Conservation (phyloP, 148 eudicot species). For the Spergularia bocconei region DNA sequence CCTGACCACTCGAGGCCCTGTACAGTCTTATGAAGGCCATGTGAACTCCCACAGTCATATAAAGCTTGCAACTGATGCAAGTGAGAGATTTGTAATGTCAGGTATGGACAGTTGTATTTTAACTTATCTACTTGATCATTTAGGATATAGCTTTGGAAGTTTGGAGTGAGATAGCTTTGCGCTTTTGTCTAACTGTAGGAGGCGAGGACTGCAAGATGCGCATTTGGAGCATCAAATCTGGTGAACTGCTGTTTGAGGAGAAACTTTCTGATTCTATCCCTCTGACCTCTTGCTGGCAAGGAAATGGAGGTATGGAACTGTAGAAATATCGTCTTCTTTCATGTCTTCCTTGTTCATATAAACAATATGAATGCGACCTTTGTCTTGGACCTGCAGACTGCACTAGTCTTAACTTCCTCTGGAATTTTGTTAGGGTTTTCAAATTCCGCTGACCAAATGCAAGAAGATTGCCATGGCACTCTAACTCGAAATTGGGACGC, state of each 20-base stretch:
- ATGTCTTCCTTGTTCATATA: background rate
- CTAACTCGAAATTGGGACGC: constrained; percentile 41
- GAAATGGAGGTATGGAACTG: constrained; percentile 35
- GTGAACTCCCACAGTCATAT: constrained; percentile 75
- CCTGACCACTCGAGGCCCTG: constrained; percentile 61
- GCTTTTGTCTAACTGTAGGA: constrained; percentile 33
- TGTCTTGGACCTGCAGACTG: background rate
- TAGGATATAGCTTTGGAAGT: background rate
- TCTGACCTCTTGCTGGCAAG: constrained; percentile 60
- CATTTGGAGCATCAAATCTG: constrained; percentile 77
- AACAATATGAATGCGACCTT: background rate
- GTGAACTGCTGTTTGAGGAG: constrained; percentile 66
- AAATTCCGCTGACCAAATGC: constrained; percentile 2
- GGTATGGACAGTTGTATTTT: constrained; percentile 35
- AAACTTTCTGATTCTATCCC: constrained; percentile 54
- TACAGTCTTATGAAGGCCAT: constrained; percentile 77
- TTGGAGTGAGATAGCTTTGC: background rate
- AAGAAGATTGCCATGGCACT: constrained; percentile 11
- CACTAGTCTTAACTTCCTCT: background rate
- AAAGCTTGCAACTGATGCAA: constrained; percentile 70
- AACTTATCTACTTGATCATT: background rate
- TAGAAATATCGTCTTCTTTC: background rate
- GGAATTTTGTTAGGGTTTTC: constrained; percentile 23
- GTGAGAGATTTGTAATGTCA: constrained; percentile 63
- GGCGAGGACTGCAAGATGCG: constrained; percentile 85